Evolutionary conservation across 2,329 filamentous ascomycete species (phyloP).

Genomic region (Colletotrichum sp.): DNA sequence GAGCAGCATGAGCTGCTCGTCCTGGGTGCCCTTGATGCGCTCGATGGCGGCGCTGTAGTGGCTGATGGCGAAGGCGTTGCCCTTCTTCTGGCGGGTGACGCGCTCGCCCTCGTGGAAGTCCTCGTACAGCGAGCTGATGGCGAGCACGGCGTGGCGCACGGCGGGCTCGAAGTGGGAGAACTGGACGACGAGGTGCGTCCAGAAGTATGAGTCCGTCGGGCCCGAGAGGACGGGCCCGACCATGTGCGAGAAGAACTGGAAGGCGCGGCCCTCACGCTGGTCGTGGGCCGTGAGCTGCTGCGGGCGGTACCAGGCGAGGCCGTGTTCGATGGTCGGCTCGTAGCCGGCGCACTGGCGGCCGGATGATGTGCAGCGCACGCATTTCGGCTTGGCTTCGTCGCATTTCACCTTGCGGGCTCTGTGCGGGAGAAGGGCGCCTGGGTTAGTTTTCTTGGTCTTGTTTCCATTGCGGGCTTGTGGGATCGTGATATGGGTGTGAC

Average conservation of each 20-base stretch:
- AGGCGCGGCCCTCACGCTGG: slow-evolving; percentile 22
- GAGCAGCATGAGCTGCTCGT: slow-evolving; percentile 37
- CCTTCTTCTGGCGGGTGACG: slow-evolving; percentile 6
- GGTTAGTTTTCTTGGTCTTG: background rate
- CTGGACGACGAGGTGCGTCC: slow-evolving; percentile 50
- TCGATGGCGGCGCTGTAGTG: slow-evolving; percentile 31
- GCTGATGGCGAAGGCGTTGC: slow-evolving; percentile 24
- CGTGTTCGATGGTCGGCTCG: slow-evolving; percentile 4
- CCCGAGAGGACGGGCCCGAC: slow-evolving; percentile 14
- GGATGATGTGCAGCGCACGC: slow-evolving; percentile 57
- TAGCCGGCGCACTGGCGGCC: slow-evolving; percentile 43
- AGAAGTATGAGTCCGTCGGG: slow-evolving; percentile 37
- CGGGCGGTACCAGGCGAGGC: slow-evolving; percentile 18
- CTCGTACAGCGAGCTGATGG: slow-evolving; percentile 53
- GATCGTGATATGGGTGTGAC: background rate
- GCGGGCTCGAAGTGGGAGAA: slow-evolving; percentile 48
- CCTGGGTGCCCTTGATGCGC: slow-evolving; percentile 28
- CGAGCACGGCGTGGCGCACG: slow-evolving; percentile 53
- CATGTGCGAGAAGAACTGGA: slow-evolving; percentile 19
- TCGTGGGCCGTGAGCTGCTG: slow-evolving; percentile 19
- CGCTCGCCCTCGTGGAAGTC: slow-evolving; percentile 14
- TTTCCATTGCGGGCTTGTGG: background rate
- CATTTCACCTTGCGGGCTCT: slow-evolving; percentile 63
- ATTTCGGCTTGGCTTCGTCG: slow-evolving; percentile 59
- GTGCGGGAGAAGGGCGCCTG: background rate